A percentile compares a stretch with the other conserved stretches of the same genome.
Evolutionary conservation across 2,329 filamentous ascomycete species (phyloP).

Genomic region (Myriosclerotinia duriaeana): DNA sequence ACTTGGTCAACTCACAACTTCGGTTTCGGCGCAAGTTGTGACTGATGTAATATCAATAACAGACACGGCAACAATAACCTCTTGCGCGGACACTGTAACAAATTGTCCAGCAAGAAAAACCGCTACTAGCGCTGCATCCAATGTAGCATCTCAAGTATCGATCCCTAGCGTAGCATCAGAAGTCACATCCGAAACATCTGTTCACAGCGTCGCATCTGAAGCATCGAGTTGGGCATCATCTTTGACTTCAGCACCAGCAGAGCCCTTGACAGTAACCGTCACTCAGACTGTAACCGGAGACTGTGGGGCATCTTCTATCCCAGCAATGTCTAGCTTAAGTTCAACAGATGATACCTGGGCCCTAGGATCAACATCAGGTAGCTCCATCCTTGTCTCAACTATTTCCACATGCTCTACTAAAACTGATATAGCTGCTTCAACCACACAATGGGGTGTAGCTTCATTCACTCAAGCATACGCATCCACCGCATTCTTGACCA

Average conservation of each 20-base stretch:
- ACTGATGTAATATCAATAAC: slow-evolving; percentile 14
- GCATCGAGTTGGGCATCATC: neutral
- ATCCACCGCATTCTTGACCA: neutral
- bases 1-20: slow-evolving; percentile 7
- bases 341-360: slow-evolving; percentile 9
- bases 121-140: neutral
- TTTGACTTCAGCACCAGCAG: neutral
- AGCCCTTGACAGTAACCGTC: slow-evolving; percentile 1
- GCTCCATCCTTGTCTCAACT: neutral
- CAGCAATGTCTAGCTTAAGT: neutral
- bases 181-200: no score
- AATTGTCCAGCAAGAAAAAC: slow-evolving; percentile 11
- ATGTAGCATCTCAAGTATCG: neutral
- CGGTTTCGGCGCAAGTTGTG: neutral
- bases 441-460: neutral
- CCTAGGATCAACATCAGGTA: slow-evolving; percentile 14
- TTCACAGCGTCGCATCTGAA: no score
- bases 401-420: neutral
- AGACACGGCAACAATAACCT: slow-evolving; percentile 15
- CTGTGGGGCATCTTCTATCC: neutral
- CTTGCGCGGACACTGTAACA: slow-evolving; percentile 20
- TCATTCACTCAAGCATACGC: neutral
- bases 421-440: neutral
- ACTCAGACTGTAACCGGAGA: slow-evolving; percentile 9
- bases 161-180: neutral